These are phyloP conservation scores for Ogataea ganodermae DNA, from an alignment of 805 yeast species.

Conservation along the genomic window DNA sequence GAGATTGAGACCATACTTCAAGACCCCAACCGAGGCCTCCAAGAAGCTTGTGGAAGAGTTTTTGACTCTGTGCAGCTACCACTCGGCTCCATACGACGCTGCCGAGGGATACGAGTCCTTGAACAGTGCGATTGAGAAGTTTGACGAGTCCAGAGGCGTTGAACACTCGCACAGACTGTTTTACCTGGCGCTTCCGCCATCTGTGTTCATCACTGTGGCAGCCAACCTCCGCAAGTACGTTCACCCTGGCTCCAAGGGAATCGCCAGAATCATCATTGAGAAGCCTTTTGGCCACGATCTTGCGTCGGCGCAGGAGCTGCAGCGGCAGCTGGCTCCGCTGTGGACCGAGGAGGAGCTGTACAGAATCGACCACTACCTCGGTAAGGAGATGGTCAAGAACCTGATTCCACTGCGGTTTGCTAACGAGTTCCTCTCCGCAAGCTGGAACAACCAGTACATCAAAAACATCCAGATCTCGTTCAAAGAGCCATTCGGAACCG, in stretches of 20 bases:
- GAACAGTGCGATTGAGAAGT: conserved; percentile 52
- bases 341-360: conserved; percentile 89
- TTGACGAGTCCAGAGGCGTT: conserved; percentile 53
- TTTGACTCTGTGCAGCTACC: conserved; percentile 64
- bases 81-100: conserved; percentile 77
- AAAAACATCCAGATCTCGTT: conserved; percentile 83
- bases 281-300: conserved; percentile 97
- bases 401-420: conserved; percentile 87
- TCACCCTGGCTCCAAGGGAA: conserved; percentile 64
- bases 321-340: conserved; percentile 74
- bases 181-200: conserved; percentile 94
- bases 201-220: conserved; percentile 82
- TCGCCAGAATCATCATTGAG: conserved; percentile 84
- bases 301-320: conserved; percentile 73
- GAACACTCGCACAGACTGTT: conserved; percentile 73
- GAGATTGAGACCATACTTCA: conserved; percentile 66
- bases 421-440: conserved; percentile 81
- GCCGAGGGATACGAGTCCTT: conserved; percentile 71
- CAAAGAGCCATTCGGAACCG: conserved; percentile 98
- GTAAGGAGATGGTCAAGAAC: conserved; percentile 98
- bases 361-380: conserved; percentile 96
- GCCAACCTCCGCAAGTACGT: conserved; percentile 65
- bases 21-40: conserved; percentile 34
- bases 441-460: conserved; percentile 83
- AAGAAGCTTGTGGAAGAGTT: conserved; percentile 58